Evolutionary conservation across 768 basidiomycete genomes (phyloP).

Genomic region (Boletus bicolor): DNA sequence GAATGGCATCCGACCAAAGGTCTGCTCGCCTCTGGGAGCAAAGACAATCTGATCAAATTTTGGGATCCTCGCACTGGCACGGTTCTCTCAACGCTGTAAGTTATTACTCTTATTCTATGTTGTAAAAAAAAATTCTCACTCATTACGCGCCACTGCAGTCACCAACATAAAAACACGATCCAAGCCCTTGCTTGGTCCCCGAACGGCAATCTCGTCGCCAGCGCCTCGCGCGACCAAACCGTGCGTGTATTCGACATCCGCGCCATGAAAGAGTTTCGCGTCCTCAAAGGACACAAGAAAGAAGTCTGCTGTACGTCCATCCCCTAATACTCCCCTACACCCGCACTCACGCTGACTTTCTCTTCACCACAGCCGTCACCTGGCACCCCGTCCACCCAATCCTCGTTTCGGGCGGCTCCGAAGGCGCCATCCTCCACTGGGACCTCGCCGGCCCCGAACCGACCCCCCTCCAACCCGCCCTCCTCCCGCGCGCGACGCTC

Average conservation of each 20-base stretch:
- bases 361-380: slow-evolving; percentile 54
- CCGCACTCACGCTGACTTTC: background rate
- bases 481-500: slow-evolving; percentile 74
- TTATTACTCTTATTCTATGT: slow-evolving; percentile 1
- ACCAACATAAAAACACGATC: slow-evolving; percentile 96
- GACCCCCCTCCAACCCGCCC: slow-evolving; percentile 34
- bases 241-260: slow-evolving; percentile 97
- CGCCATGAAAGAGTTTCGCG: slow-evolving; percentile 92
- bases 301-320: slow-evolving; percentile 87
- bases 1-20: slow-evolving; percentile 99
- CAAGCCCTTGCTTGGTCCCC: slow-evolving; percentile 93
- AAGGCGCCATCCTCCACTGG: slow-evolving; percentile 95
- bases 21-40: slow-evolving; percentile 89
- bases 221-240: slow-evolving; percentile 92
- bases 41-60: slow-evolving; percentile 98
- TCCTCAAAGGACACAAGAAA: slow-evolving; percentile 95
- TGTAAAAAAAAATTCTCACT: background rate
- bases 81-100: slow-evolving; percentile 85
- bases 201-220: slow-evolving; percentile 90
- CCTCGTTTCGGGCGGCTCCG: slow-evolving; percentile 90
- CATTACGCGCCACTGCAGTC: slow-evolving; percentile 44
- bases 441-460: slow-evolving; percentile 68
- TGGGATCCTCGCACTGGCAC: slow-evolving; percentile 98
- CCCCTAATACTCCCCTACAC: background rate
- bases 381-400: slow-evolving; percentile 97